phyloP scores from a whole-genome alignment of 2,329 filamentous ascomycete genomes.

The Venturia nashicola region DNA sequence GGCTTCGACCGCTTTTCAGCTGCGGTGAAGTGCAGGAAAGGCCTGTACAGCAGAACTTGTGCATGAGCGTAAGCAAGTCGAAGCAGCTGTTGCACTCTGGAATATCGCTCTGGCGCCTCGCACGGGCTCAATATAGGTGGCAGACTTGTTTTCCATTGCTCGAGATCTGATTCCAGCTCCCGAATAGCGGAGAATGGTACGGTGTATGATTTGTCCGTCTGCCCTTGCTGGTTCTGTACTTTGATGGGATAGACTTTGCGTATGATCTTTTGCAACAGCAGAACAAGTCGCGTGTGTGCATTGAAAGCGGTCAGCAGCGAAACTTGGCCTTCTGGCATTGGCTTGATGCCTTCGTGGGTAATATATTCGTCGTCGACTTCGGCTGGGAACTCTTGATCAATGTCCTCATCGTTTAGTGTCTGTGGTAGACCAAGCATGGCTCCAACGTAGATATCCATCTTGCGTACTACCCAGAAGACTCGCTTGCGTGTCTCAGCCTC shows the following conservation, averaged over 20 bases:
- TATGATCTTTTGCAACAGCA: too few species aligned
- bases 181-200: too few species aligned
- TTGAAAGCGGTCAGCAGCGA: too few species aligned
- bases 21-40: slow-evolving; percentile 15
- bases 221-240: too few species aligned
- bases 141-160: too few species aligned
- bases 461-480: slow-evolving; percentile 55
- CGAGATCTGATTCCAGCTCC: too few species aligned
- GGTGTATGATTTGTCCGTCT: too few species aligned
- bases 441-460: slow-evolving; percentile 60
- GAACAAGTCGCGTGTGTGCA: background rate
- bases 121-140: too few species aligned
- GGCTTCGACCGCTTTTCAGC: background rate
- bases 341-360: slow-evolving; percentile 48
- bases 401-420: slow-evolving; percentile 50
- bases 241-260: too few species aligned
- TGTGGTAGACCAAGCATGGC: slow-evolving; percentile 55
- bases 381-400: slow-evolving; percentile 53
- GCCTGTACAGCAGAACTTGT: slow-evolving; percentile 16
- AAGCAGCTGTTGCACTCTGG: slow-evolving; percentile 8
- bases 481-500: slow-evolving; percentile 27
- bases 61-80: slow-evolving; percentile 14
- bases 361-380: slow-evolving; percentile 58
- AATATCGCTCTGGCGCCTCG: too few species aligned
- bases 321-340: too few species aligned